Conservation (phyloP, 192 early-diverging fungal species). For the Backusella psychrophila region DNA sequence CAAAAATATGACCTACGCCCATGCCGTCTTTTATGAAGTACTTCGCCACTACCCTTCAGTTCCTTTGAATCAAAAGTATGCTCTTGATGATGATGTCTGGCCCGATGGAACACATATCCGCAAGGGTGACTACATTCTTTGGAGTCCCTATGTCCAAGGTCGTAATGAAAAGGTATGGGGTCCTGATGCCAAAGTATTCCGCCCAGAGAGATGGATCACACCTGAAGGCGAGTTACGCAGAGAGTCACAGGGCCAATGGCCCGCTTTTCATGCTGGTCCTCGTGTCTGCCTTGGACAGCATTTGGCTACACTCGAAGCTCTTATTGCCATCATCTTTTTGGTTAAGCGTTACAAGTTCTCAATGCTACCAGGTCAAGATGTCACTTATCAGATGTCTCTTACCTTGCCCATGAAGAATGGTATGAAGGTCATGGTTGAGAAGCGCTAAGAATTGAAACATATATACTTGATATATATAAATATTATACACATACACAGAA, state of each 20-base stretch:
- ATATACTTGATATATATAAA: not conserved
- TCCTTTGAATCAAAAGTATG: slow-evolving; percentile 54
- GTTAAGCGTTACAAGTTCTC: slow-evolving; percentile 38
- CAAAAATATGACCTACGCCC: slow-evolving; percentile 37
- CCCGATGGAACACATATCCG: slow-evolving; percentile 59
- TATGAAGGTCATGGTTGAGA: slow-evolving; percentile 27
- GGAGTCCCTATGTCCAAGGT: slow-evolving; percentile 52
- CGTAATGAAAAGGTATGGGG: slow-evolving; percentile 60
- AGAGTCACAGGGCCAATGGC: slow-evolving; percentile 46
- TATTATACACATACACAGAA: slow-evolving; percentile 4
- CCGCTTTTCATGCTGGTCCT: slow-evolving; percentile 60
- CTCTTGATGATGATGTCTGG: slow-evolving; percentile 53
- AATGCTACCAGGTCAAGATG: slow-evolving; percentile 31
- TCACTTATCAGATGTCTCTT: slow-evolving; percentile 24
- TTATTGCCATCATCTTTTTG: slow-evolving; percentile 36
- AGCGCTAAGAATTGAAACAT: slow-evolving; percentile 1
- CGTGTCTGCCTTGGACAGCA: slow-evolving; percentile 33
- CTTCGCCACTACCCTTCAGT: slow-evolving; percentile 68
- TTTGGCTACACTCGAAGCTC: slow-evolving; percentile 42
- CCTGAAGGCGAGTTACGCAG: slow-evolving; percentile 30
- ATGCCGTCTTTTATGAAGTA: slow-evolving; percentile 48
- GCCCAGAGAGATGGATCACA: slow-evolving; percentile 66
- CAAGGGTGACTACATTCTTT: slow-evolving; percentile 51
- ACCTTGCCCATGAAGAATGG: slow-evolving; percentile 35
- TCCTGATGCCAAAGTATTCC: slow-evolving; percentile 54